A percentile compares a stretch with the other conserved stretches of the same genome.
Conservation (phyloP, 257 asterid species). For the Eustoma russellianum region DNA sequence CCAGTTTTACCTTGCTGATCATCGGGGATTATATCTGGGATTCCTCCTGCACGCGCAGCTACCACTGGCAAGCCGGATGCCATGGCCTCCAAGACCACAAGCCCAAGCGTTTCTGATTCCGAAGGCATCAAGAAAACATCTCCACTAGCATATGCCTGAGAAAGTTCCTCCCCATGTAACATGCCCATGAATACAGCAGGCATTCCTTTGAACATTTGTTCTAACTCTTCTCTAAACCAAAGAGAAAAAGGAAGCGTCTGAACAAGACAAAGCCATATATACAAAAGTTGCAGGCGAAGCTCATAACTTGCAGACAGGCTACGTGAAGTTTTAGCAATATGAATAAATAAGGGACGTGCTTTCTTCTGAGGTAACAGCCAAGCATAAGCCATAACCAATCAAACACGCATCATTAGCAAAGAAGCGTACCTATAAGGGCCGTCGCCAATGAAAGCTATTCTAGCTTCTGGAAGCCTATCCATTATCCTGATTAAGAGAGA, state of each 20-base stretch:
- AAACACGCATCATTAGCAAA: background rate
- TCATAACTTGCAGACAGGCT: too few relatives aligned
- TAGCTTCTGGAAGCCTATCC: conserved; percentile 83
- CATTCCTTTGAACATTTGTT: conserved; percentile 62
- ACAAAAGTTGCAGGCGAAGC: too few relatives aligned
- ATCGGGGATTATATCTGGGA: conserved; percentile 82
- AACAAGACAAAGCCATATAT: too few relatives aligned
- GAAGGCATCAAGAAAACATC: conserved; percentile 90
- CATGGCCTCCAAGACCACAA: conserved; percentile 93
- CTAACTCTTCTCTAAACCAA: conserved; percentile 61
- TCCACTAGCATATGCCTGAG: conserved; percentile 93
- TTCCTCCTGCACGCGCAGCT: conserved; percentile 98
- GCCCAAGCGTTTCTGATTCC: conserved; percentile 91
- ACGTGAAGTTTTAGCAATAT: too few relatives aligned
- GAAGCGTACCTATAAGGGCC: conserved; percentile 80
- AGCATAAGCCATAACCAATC: background rate
- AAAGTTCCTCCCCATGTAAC: conserved; percentile 88
- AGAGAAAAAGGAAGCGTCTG: background rate
- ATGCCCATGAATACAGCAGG: conserved; percentile 90
- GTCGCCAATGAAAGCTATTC: conserved; percentile 85
- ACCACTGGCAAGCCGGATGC: conserved; percentile 92
- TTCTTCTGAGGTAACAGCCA: too few relatives aligned
- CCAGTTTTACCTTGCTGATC: conserved; percentile 84
- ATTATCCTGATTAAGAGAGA: conserved; percentile 58
- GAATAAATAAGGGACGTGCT: too few relatives aligned